Evolutionary conservation across 78 protist species (phyloP).

Genomic region (Ministeria vibrans): DNA sequence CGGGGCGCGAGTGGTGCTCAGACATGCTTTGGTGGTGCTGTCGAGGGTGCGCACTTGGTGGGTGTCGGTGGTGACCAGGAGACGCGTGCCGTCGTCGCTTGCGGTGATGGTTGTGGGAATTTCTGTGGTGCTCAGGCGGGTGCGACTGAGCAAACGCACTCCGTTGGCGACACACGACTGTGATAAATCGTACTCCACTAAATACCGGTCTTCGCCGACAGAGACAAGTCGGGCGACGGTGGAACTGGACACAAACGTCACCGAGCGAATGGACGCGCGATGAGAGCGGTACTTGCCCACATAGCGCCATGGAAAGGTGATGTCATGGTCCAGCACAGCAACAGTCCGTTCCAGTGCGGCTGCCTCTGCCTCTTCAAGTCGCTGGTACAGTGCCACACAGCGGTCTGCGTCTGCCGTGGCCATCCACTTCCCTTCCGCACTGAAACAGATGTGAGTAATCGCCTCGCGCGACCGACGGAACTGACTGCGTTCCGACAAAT

Average conservation of each 20-base stretch:
- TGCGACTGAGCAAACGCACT: too few relatives aligned
- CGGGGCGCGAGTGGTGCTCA: too few relatives aligned
- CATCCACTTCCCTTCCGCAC: background rate
- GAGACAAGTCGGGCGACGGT: background rate
- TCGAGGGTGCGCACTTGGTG: too few relatives aligned
- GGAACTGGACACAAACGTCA: background rate
- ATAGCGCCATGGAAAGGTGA: background rate
- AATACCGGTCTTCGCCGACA: background rate
- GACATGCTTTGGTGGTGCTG: too few relatives aligned
- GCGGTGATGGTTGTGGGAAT: too few relatives aligned
- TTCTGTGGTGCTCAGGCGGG: too few relatives aligned
- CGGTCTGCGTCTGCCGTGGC: background rate
- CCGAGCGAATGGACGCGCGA: background rate
- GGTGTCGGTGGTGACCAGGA: too few relatives aligned
- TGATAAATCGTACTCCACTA: background rate
- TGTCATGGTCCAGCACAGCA: background rate
- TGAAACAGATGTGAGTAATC: background rate
- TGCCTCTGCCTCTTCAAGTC: background rate
- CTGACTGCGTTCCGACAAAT: background rate
- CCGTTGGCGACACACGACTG: too few relatives aligned
- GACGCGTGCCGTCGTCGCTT: too few relatives aligned
- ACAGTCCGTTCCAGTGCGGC: background rate
- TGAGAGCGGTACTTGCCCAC: background rate
- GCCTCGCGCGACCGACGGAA: background rate
- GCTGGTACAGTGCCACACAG: background rate